Evolutionary conservation across 345 rosid genomes (phyloP).

Genomic region (Hevea brasiliensis): DNA sequence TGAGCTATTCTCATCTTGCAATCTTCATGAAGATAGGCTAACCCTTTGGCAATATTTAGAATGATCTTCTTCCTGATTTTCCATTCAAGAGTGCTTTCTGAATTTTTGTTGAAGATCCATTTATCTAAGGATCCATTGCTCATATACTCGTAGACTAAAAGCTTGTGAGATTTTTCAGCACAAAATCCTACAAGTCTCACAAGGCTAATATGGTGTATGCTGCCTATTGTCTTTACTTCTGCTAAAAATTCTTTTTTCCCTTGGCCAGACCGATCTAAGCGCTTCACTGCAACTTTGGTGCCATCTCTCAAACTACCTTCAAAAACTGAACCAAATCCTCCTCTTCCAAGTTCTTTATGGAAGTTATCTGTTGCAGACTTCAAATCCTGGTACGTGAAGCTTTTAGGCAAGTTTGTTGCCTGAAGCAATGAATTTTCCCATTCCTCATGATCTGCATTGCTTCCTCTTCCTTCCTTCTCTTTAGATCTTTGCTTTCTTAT

Average conservation of each 20-base stretch:
- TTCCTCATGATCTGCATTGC: not conserved
- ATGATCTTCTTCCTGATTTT: conserved; percentile 12
- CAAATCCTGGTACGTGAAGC: conserved; percentile 60
- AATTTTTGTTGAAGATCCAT: conserved; percentile 9
- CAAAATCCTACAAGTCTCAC: conserved; percentile 14
- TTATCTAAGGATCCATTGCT: conserved; percentile 19
- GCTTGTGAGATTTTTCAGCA: conserved; percentile 8
- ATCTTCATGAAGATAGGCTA: conserved; percentile 15
- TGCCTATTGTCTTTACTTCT: conserved; percentile 68
- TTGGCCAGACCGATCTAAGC: conserved; percentile 63
- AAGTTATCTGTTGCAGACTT: conserved; percentile 52
- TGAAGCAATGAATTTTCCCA: conserved; percentile 8
- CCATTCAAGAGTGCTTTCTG: conserved; percentile 6
- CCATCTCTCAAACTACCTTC: conserved; percentile 68
- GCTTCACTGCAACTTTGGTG: conserved; percentile 71
- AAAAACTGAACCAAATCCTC: conserved; percentile 77
- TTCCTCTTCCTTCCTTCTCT: not conserved
- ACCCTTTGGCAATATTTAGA: conserved; percentile 3
- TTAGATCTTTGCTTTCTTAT: not conserved
- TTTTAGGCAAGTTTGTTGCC: conserved; percentile 32
- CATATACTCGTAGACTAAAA: conserved; percentile 21
- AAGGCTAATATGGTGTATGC: conserved; percentile 62
- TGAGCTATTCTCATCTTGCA: conserved; percentile 11
- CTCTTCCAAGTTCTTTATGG: conserved; percentile 61
- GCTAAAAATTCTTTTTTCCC: conserved; percentile 65